Evolutionary conservation across 768 basidiomycete species (phyloP), one percentile per base, ranked within the genome.

Genomic region (Psilocybe cyanescens): DNA sequence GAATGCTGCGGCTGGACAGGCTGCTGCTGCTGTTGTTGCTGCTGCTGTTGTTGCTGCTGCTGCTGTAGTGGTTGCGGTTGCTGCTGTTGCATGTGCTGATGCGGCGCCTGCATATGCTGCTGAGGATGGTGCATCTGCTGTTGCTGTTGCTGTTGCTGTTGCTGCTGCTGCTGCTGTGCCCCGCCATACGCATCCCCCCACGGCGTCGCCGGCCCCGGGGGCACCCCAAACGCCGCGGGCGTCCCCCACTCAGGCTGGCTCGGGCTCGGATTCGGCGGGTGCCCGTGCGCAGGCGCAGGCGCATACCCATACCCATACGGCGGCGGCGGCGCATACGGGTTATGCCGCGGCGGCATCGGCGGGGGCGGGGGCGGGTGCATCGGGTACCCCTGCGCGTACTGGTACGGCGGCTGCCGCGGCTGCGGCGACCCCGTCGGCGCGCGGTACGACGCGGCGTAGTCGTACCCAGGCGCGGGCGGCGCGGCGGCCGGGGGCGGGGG

Each of bases 301-400:
- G 64, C 66, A 58, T 72, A 72, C 19, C 60, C 68, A 60, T 76
- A 76, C 19, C 63, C 58, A 28, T 67, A 65, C 50, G 67, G 67
- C 29, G 67, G 67, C 29, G 69, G 67, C 45, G 66, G 69, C 24
- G 66, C 69, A 53, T 70, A 68, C 29, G 65, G 52, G 5, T 58
- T 31, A 63, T 69, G 65, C 57, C 67, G 60, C 29, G 63, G 67
- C 44, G 61, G 64, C 61, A 55, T 67, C 59, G 59, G 57, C 17
- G 69, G 72, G 24, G 63, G 64, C 49, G 67, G 68, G 4, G 70
- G 71, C 17, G 64, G 67, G 19, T 65, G 66, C 47, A 68, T 60
- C 35, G 58, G 35, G 30, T 68, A 68, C 17, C 57, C 59, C 41
- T 59, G 67, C 30, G 55, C 59, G n/a, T 61, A 48, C 17, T 52